Conservation (phyloP, 805 yeast genomes). For the Kodamaea kakaduensis region DNA sequence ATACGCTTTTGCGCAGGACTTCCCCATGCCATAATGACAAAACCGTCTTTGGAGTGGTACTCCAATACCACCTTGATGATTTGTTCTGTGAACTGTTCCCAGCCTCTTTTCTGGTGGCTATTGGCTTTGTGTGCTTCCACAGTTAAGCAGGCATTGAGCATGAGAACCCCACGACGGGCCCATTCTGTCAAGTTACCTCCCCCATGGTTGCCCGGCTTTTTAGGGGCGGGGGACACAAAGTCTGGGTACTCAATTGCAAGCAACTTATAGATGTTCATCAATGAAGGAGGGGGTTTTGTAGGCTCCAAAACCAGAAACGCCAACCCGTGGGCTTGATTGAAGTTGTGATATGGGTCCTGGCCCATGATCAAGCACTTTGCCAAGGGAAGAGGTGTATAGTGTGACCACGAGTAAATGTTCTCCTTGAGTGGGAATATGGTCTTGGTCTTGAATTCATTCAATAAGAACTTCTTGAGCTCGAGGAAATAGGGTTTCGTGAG, state of each 20-base stretch:
- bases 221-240: slow-evolving; percentile 49
- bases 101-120: slow-evolving; percentile 85
- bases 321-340: slow-evolving; percentile 91
- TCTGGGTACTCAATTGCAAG: slow-evolving; percentile 61
- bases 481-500: slow-evolving; percentile 83
- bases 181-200: slow-evolving; percentile 74
- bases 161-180: slow-evolving; percentile 83
- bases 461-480: slow-evolving; percentile 61
- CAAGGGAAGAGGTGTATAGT: slow-evolving; percentile 68
- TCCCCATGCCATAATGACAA: slow-evolving; percentile 82
- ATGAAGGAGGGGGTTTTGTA: slow-evolving; percentile 75
- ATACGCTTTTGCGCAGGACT: slow-evolving; percentile 65
- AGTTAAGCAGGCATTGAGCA: slow-evolving; percentile 84
- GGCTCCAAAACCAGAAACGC: slow-evolving; percentile 91
- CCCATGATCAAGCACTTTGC: slow-evolving; percentile 83
- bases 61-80: slow-evolving; percentile 53
- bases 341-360: slow-evolving; percentile 94
- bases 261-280: slow-evolving; percentile 81
- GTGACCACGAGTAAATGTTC: slow-evolving; percentile 88
- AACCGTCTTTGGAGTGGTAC: slow-evolving; percentile 45
- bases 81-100: slow-evolving; percentile 85
- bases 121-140: slow-evolving; percentile 92
- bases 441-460: slow-evolving; percentile 39
- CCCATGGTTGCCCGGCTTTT: slow-evolving; percentile 32
- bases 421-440: slow-evolving; percentile 73